Base-by-base conservation (phyloP, 345 rosid genomes). In the Eucalyptus marginata region DNA sequence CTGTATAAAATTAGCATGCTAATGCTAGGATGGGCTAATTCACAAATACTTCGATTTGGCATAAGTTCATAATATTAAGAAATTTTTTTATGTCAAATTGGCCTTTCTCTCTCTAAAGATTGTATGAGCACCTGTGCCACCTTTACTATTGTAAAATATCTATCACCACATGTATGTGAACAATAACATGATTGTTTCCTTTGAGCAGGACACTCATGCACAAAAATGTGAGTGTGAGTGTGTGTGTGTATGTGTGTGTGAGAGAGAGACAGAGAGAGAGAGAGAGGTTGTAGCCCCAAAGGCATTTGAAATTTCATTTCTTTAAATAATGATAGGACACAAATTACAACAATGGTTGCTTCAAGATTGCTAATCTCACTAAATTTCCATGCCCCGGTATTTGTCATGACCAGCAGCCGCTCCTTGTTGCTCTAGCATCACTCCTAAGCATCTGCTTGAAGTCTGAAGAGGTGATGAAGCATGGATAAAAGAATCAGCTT, bases 401-500 rank as follows among this genome's bases (percentile, higher is more conserved):
- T n/a, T 31, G 58, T 49, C 85, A 13, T 49, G 88, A 20, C 49
- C 50, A 64, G 44, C 15, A n/a, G 54, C 88, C 40, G 58, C 27
- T 76, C 47, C 84, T 10, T 3, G 84, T 40, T 40, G 29, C 84
- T 11, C 84, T 40, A 2, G 84, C 84, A 40, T 11, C 84, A 20
- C 6, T 76, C 47, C 84, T 76, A 25, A 51, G 22, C 87, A 50
- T 50, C 56, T 47, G 89, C 83, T 11, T 27, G 58, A n/a, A n/a
- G n/a, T n/a, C n/a, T n/a, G n/a, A 49, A 49, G 43, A 27, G 83
- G 18, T 10, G 85, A 50, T 66, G 87, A 50, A 86, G 87, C 87
- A 86, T n/a, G 87, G 43, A 50, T 10, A 13, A 66, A 66, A 49
- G 81, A 49, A 50, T 91, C 87, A 91, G 86, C 90, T 89, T 43